Evolutionary conservation across 306 rosid genomes (phyloP).

Genomic region (Dalbergia cultrata): DNA sequence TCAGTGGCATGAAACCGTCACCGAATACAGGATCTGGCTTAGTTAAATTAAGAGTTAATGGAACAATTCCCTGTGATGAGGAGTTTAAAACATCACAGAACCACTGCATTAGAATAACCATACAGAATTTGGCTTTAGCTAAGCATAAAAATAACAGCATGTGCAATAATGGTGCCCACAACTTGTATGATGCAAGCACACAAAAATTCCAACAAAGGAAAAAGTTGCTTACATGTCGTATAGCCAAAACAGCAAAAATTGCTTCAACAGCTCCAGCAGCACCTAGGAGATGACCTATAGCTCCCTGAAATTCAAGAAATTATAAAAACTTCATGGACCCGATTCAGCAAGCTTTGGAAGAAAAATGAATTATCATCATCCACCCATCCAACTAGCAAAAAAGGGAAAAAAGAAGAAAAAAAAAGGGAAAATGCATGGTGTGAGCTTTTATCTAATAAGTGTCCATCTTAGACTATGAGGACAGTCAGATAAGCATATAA

Average conservation of each 20-base stretch:
- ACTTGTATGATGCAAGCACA: conserved; percentile 6
- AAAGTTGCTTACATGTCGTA: conserved; percentile 62
- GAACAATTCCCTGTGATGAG: conserved; percentile 81
- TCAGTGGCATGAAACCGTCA: conserved; percentile 76
- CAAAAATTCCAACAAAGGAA: neutral
- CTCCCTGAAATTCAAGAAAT: conserved; percentile 69
- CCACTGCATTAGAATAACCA: conserved; percentile 4
- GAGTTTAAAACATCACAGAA: conserved; percentile 30
- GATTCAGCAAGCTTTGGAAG: conserved; percentile 8
- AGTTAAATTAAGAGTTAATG: conserved; percentile 84
- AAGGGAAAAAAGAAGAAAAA: neutral
- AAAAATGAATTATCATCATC: conserved; percentile 29
- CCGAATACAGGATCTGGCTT: conserved; percentile 83
- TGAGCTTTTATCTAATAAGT: conserved; percentile 30
- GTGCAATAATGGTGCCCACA: conserved; percentile 32
- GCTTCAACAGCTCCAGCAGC: conserved; percentile 99
- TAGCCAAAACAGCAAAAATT: conserved; percentile 83
- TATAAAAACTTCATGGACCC: conserved; percentile 7
- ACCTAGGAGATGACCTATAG: conserved; percentile 93
- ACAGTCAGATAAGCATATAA: conserved; percentile 31
- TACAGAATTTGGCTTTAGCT: conserved; percentile 24
- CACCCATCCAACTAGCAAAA: conserved; percentile 15
- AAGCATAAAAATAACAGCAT: conserved; percentile 24
- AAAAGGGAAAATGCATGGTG: neutral
- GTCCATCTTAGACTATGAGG: conserved; percentile 2